A percentile compares a stretch with the other conserved stretches of the same genome.
Evolutionary conservation across 2,329 filamentous ascomycete species (phyloP).

Genomic region (Gyromitra esculenta): DNA sequence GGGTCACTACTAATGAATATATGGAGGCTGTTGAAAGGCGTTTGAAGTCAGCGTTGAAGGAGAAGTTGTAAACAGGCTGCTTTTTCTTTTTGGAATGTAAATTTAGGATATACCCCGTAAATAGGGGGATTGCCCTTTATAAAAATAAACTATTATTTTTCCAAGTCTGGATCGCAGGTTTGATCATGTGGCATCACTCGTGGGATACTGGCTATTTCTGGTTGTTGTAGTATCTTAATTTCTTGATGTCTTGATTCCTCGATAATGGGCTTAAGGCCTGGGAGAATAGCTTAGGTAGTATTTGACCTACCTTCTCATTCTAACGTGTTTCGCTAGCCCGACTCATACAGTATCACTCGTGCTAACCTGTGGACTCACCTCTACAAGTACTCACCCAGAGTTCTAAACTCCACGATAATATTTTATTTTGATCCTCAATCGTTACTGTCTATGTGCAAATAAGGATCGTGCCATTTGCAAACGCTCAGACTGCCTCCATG

Average conservation of each 20-base stretch:
- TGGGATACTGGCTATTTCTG: background rate
- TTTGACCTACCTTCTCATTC: no score
- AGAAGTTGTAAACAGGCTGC: constrained; percentile 32
- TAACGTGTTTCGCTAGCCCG: no score
- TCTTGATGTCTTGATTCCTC: no score
- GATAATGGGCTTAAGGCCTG: background rate
- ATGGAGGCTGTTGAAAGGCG: constrained; percentile 89
- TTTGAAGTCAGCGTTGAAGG: constrained; percentile 70
- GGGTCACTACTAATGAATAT: constrained; percentile 90
- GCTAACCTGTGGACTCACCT: no score
- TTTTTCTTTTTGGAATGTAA: constrained; percentile 12
- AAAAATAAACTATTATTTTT: constrained; percentile 1
- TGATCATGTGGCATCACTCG: background rate
- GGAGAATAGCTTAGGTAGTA: background rate
- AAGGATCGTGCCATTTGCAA: no score
- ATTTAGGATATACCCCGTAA: constrained; percentile 35
- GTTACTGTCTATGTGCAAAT: no score
- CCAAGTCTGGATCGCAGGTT: background rate
- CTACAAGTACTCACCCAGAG: no score
- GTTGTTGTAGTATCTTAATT: no score
- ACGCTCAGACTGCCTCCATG: no score
- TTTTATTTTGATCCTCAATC: no score
- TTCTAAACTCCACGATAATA: no score
- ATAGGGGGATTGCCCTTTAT: constrained; percentile 3
- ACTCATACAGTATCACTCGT: no score